Conservation (phyloP, 495 filamentous ascomycete species). For the Xeromyces bisporus region DNA sequence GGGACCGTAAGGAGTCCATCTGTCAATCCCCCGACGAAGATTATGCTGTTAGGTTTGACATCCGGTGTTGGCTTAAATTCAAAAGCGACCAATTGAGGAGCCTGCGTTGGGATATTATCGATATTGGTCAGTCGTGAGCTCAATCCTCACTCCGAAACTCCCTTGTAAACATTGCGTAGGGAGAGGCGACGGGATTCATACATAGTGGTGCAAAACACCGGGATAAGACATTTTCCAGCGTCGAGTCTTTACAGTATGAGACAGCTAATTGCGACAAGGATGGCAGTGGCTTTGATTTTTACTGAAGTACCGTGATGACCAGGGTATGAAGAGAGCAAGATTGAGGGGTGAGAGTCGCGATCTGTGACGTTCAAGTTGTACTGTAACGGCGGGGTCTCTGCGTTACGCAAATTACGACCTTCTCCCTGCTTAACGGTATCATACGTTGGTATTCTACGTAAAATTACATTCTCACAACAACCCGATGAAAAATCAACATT, state of each 20-base stretch:
- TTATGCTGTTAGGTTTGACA: constrained; percentile 41
- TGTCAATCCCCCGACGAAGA: constrained; percentile 74
- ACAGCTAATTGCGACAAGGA: neutral
- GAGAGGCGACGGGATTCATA: constrained; percentile 5
- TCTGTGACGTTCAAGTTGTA: no score
- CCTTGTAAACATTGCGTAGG: neutral
- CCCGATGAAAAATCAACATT: no score
- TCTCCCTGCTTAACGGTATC: no score
- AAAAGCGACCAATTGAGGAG: constrained; percentile 39
- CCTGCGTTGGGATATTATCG: constrained; percentile 13
- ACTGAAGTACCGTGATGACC: no score
- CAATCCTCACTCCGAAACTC: neutral
- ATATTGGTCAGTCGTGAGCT: constrained; percentile 3
- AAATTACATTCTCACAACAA: no score
- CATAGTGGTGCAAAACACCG: constrained; percentile 26
- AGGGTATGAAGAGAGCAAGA: no score
- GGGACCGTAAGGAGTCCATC: constrained; percentile 59
- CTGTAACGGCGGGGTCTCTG: no score
- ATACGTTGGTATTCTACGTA: no score
- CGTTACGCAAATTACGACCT: no score
- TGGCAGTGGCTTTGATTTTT: no score
- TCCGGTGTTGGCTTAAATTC: constrained; percentile 29
- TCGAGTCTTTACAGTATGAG: constrained; percentile 1
- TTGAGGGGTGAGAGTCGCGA: no score
- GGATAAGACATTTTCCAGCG: constrained; percentile 8